Evolutionary conservation across 805 yeast genomes (phyloP), one percentile per base, ranked within the genome.

Genomic region (Wickerhamomyces bovis): DNA sequence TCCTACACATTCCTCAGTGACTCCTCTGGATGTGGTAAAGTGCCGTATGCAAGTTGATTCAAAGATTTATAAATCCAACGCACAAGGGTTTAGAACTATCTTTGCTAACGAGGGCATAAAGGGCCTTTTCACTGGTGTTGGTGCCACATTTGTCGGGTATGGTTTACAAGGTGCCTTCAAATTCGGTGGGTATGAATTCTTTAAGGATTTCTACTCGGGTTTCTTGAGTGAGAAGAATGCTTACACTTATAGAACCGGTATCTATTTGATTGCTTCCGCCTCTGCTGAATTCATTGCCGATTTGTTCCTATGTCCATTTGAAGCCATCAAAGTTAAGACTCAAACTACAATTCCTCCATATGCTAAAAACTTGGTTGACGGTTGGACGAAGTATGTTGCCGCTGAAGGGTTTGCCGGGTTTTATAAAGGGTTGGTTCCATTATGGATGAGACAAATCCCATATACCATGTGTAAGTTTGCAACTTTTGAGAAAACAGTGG

Each of bases 391-490:
- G 68, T 77, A 85, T 53, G 72, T 77, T 33, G 81, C 84, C 5
- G 61, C 68, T 16, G 94, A 83, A 62, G 95, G 96, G 13, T 51
- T 84, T 45, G 80, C 71, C 20, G 87, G 89, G 2, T 73, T 92
- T 44, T 92, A 90, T 72, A 85, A 86, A 62, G 98, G 98, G 45
- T 69, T 92, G 45, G 83, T 81, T 10, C 98, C 99, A 13, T 74
- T 92, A 54, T 94, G 98, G 98, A 79, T 82, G 49, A 84, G 98
- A 72, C 99, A 92, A 70, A 85, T 92, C 58, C 99, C 98, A n/a
- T 92, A 92, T 73, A 92, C 98, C 23, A 90, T 92, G 97, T 95
- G 86, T 52, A 92, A 94, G 70, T 94, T 92, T 67, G 92, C 97
- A 9, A 78, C 95, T 22, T 92, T 94, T 70, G 99, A 92, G 72